phyloP scores from a whole-genome alignment of 441 rosid species.

The Manihot esculenta region DNA sequence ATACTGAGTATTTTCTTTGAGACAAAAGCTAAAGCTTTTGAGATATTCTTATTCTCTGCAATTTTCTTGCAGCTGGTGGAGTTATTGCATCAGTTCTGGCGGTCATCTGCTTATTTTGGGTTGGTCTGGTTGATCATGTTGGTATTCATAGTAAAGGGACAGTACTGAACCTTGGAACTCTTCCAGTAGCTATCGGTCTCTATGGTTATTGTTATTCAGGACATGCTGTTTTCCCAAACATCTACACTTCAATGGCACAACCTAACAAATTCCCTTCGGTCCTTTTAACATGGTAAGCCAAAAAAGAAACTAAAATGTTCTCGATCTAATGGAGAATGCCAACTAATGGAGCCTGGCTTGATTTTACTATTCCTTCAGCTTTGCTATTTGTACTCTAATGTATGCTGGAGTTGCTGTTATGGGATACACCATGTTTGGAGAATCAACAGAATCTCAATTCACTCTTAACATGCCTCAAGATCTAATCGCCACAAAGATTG shows the following conservation, averaged over 20 bases:
- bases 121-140: constrained; percentile 69
- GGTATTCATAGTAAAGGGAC: constrained; percentile 63
- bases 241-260: constrained; percentile 85
- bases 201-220: constrained; percentile 93
- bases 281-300: constrained; percentile 60
- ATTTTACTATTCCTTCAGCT: constrained; percentile 40
- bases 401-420: constrained; percentile 76
- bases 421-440: constrained; percentile 95
- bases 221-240: constrained; percentile 93
- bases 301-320: too few species aligned
- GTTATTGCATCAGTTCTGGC: constrained; percentile 78
- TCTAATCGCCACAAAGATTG: constrained; percentile 82
- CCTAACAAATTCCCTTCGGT: constrained; percentile 65
- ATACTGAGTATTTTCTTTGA: too few species aligned
- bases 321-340: too few species aligned
- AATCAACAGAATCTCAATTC: constrained; percentile 64
- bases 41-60: constrained; percentile 9
- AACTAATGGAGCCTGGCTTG: not conserved
- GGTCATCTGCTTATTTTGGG: constrained; percentile 86
- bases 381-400: constrained; percentile 61
- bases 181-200: constrained; percentile 92
- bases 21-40: not conserved
- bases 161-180: constrained; percentile 55
- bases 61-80: constrained; percentile 71
- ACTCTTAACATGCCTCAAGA: constrained; percentile 87